These are phyloP conservation scores for Leccinum boreale DNA, from an alignment of 768 basidiomycete species.

Conservation along the genomic window DNA sequence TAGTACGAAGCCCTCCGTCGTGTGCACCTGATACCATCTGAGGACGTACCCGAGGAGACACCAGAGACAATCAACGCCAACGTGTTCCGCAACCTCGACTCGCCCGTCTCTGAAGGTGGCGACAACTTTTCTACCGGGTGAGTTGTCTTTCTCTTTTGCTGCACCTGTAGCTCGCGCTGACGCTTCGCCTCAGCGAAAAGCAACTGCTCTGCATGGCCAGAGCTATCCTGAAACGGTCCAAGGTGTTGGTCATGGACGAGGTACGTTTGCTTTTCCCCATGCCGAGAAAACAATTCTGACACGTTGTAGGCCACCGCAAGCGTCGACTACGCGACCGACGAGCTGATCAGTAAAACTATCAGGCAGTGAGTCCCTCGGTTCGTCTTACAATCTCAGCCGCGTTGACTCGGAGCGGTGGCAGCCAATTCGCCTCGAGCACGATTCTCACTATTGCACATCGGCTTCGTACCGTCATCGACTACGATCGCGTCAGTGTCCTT, in stretches of 20 bases:
- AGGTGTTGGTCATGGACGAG: slow-evolving; percentile 83
- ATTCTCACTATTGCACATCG: slow-evolving; percentile 84
- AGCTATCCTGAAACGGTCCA: slow-evolving; percentile 76
- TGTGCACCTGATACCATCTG: slow-evolving; percentile 72
- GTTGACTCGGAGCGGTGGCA: slow-evolving; percentile 23
- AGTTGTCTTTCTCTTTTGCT: slow-evolving; percentile 9
- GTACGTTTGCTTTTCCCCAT: slow-evolving; percentile 30
- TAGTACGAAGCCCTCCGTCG: slow-evolving; percentile 83
- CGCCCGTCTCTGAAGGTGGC: slow-evolving; percentile 74
- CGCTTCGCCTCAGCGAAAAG: slow-evolving; percentile 51
- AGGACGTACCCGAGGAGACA: slow-evolving; percentile 39
- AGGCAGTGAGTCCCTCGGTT: slow-evolving; percentile 52
- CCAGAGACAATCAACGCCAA: slow-evolving; percentile 59
- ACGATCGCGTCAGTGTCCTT: slow-evolving; percentile 59
- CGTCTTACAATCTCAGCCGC: background rate
- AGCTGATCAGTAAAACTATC: slow-evolving; percentile 80
- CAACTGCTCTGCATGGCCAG: slow-evolving; percentile 89
- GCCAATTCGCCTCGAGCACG: slow-evolving; percentile 77
- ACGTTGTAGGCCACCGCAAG: slow-evolving; percentile 59
- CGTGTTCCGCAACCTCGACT: slow-evolving; percentile 74
- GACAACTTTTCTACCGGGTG: slow-evolving; percentile 89
- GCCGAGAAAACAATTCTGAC: background rate
- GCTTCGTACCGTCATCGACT: slow-evolving; percentile 77
- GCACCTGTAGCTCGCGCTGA: background rate
- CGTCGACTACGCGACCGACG: slow-evolving; percentile 87